Conservation (phyloP, 768 basidiomycete genomes). For the Termitomyces sp. region DNA sequence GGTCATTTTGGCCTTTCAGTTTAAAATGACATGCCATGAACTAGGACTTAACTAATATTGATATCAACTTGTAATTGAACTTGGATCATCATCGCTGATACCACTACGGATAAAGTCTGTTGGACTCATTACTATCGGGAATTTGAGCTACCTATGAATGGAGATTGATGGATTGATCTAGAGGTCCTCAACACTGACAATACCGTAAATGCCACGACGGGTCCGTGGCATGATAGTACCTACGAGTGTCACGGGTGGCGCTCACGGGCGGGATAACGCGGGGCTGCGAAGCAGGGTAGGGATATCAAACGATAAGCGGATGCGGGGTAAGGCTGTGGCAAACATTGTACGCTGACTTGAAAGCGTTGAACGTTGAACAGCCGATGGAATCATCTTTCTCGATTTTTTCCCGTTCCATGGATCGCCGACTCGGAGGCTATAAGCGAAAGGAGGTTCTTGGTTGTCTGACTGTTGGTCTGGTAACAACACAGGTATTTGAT, state of each 20-base stretch:
- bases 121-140: neutral
- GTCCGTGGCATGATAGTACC: neutral
- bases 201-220: neutral
- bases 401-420: neutral
- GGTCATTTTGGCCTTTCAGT: too few species aligned
- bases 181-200: neutral
- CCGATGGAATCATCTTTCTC: neutral
- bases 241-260: neutral
- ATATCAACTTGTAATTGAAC: neutral
- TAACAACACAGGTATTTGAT: neutral
- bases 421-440: neutral
- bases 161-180: neutral
- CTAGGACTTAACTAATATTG: too few species aligned
- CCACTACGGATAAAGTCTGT: neutral
- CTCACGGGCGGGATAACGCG: neutral
- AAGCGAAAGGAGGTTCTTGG: neutral
- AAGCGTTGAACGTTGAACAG: neutral
- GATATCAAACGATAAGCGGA: neutral
- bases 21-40: neutral
- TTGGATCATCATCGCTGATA: neutral
- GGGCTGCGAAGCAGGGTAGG: conserved; percentile 1
- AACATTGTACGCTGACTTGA: neutral
- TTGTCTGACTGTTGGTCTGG: neutral
- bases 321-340: conserved; percentile 5
- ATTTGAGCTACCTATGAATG: neutral